phyloP scores from a whole-genome alignment of 225 moss, liverwort and hornwort genomes.

The Physcomitrellopsis africana region DNA sequence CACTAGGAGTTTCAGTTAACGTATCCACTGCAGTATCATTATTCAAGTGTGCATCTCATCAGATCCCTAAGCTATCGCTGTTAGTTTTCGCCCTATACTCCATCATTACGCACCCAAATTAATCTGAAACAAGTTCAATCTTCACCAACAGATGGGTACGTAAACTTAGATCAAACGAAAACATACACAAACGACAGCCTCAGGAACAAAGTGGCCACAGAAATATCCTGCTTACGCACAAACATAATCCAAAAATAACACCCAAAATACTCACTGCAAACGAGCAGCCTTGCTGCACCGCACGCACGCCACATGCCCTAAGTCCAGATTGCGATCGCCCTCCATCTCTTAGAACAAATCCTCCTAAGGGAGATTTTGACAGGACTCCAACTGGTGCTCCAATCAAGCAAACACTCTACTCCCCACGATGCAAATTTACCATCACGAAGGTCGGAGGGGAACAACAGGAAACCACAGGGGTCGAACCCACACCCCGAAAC shows the following conservation, averaged over 20 bases:
- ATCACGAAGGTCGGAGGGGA: too few species aligned
- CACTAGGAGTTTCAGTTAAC: neutral
- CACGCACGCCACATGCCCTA: slow-evolving; percentile 59
- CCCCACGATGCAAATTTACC: too few species aligned
- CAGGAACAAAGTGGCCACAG: neutral
- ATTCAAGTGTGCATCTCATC: neutral
- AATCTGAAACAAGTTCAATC: slow-evolving; percentile 2
- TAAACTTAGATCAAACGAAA: neutral
- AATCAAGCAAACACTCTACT: too few species aligned
- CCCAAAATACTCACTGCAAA: slow-evolving; percentile 61
- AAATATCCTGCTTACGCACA: neutral
- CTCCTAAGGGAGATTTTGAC: neutral
- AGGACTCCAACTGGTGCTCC: too few species aligned
- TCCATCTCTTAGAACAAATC: slow-evolving; percentile 29
- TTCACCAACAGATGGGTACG: neutral
- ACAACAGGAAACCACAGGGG: too few species aligned
- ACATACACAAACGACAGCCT: slow-evolving; percentile 1
- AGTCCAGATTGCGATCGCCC: slow-evolving; percentile 36
- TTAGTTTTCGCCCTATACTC: neutral
- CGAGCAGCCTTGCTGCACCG: slow-evolving; percentile 93
- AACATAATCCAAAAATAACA: neutral
- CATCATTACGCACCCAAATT: neutral
- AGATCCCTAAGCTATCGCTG: neutral
- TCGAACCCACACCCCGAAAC: too few species aligned
- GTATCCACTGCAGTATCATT: neutral